Conservation (phyloP, 2,329 filamentous ascomycete species). For the Talaromyces verruculosus region DNA sequence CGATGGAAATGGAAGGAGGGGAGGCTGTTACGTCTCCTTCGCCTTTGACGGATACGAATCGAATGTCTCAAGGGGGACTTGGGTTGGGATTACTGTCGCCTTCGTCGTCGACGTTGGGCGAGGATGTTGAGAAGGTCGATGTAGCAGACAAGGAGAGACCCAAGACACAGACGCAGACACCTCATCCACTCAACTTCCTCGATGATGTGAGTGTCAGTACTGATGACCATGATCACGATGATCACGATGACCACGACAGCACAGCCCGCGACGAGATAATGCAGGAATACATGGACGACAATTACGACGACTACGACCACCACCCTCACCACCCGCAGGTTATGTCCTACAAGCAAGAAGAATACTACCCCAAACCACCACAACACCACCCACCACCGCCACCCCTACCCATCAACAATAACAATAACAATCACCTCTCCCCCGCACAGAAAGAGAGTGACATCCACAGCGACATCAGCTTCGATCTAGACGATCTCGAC, state of each 20-base stretch:
- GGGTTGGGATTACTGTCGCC: slow-evolving; percentile 7
- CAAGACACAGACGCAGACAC: neutral
- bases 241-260: slow-evolving; percentile 1
- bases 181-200: neutral
- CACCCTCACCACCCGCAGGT: neutral
- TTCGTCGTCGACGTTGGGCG: slow-evolving; percentile 3
- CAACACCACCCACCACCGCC: neutral
- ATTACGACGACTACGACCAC: neutral
- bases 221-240: neutral
- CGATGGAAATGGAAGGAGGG: neutral
- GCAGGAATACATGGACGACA: slow-evolving; percentile 21
- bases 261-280: slow-evolving; percentile 19
- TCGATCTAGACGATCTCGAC: slow-evolving; percentile 10
- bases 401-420: no score
- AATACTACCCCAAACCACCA: neutral
- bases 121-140: neutral
- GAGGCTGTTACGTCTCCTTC: slow-evolving; percentile 6
- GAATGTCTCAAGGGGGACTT: neutral
- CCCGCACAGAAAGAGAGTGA: neutral
- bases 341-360: neutral
- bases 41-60: neutral
- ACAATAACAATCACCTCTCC: neutral
- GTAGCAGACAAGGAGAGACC: neutral
- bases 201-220: slow-evolving; percentile 7
- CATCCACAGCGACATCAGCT: neutral